phyloP scores from a whole-genome alignment of 2,329 filamentous ascomycete species.

The Clonostachys chloroleuca region DNA sequence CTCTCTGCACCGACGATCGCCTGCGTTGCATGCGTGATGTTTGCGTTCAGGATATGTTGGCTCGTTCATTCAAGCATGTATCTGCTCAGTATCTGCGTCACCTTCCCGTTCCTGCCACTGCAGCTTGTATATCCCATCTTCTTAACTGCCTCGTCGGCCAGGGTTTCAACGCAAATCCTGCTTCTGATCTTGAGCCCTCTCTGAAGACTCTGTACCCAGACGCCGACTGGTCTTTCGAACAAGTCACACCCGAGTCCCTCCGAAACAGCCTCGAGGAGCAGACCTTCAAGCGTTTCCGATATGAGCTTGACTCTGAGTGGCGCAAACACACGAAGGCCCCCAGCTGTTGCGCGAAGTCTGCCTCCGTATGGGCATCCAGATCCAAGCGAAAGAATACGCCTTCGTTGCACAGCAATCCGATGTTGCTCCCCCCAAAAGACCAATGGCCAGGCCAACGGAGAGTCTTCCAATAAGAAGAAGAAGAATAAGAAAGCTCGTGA shows the following conservation, averaged over 20 bases:
- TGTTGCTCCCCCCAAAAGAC: conserved; percentile 21
- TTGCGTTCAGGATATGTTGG: conserved; percentile 85
- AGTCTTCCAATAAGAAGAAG: conserved; percentile 30
- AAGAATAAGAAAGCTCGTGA: conserved; percentile 60
- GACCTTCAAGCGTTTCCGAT: conserved; percentile 71
- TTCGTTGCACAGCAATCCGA: conserved; percentile 18
- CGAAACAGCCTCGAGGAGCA: conserved; percentile 67
- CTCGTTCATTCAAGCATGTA: conserved; percentile 94
- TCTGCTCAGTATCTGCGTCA: conserved; percentile 74
- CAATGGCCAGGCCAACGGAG: conserved; percentile 36
- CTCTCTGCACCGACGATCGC: conserved; percentile 61
- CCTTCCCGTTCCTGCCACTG: conserved; percentile 74
- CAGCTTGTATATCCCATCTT: conserved; percentile 77
- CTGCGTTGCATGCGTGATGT: conserved; percentile 75
- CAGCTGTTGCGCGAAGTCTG: conserved; percentile 88
- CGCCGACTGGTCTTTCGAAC: conserved; percentile 75
- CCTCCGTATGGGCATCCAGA: conserved; percentile 84
- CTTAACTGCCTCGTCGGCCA: conserved; percentile 89
- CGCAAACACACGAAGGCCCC: conserved; percentile 62
- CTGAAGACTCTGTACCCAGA: conserved; percentile 76
- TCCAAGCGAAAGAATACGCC: conserved; percentile 62
- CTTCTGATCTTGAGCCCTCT: conserved; percentile 70
- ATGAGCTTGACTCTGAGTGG: conserved; percentile 67
- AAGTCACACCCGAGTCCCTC: conserved; percentile 70
- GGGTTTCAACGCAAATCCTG: conserved; percentile 71